Percentiles rank a stretch among this genome's conserved stretches.
Conservation (phyloP, 225 moss, liverwort and hornwort genomes). For the Straminergon stramineum region DNA sequence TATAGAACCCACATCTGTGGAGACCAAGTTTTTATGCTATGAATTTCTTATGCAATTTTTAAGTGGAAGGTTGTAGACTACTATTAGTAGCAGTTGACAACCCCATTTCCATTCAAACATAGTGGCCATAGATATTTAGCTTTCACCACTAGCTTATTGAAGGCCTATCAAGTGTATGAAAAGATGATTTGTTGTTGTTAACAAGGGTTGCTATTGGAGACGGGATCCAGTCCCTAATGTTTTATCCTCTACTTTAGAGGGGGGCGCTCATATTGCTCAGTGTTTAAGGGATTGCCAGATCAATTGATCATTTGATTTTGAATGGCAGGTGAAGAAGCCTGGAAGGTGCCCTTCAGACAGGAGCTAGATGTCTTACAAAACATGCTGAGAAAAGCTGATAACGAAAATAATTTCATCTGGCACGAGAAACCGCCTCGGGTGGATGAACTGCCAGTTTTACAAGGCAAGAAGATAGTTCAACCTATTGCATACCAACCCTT, state of each 20-base stretch:
- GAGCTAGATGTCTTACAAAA: slow-evolving; percentile 65
- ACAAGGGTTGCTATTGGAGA: not conserved
- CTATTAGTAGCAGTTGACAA: not conserved
- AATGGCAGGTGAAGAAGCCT: slow-evolving; percentile 70
- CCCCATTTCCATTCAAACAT: not conserved
- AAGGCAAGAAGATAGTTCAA: slow-evolving; percentile 88
- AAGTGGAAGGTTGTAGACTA: not conserved
- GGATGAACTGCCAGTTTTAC: slow-evolving; percentile 86
- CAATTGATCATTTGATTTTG: not conserved
- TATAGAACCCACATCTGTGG: not conserved
- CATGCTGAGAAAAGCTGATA: slow-evolving; percentile 68
- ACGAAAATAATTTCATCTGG: slow-evolving; percentile 96
- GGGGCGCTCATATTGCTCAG: not conserved
- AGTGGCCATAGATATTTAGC: not conserved
- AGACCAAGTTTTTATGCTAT: too few relatives aligned
- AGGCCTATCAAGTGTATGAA: not conserved
- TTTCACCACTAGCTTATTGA: not conserved
- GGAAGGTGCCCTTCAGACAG: slow-evolving; percentile 78
- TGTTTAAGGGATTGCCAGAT: not conserved
- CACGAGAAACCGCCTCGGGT: slow-evolving; percentile 61
- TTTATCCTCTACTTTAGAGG: not conserved
- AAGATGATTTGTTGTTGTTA: not conserved
- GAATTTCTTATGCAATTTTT: not conserved
- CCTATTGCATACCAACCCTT: slow-evolving; percentile 73
- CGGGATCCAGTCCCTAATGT: not conserved